A percentile compares a stretch with the other conserved stretches of the same genome.
These are phyloP conservation scores for Cercospora sp. DNA, from an alignment of 2,329 filamentous ascomycete species.

Conservation along the genomic window DNA sequence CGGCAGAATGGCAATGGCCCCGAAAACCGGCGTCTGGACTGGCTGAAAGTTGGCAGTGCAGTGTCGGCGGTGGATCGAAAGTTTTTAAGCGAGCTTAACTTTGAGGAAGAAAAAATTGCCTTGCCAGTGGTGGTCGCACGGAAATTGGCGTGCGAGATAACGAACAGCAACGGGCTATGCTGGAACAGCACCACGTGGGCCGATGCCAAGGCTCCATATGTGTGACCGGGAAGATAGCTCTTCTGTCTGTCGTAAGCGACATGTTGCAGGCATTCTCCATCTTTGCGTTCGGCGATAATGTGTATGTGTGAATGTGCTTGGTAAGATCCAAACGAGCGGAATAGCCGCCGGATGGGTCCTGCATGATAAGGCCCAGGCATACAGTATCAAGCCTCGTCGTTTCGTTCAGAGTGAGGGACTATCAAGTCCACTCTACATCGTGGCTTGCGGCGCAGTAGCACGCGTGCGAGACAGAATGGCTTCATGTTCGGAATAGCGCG, in stretches of 20 bases:
- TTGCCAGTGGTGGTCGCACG: not conserved
- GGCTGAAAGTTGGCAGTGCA: not conserved
- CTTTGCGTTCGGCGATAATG: not conserved
- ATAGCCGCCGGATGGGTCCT: not conserved
- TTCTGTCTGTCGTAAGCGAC: not conserved
- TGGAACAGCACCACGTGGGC: not conserved
- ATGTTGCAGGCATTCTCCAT: constrained; percentile 4
- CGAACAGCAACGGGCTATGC: not conserved
- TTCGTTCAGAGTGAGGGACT: not conserved
- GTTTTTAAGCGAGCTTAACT: not conserved
- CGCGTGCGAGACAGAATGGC: not conserved
- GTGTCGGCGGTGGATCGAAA: not conserved
- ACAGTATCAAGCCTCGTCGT: not conserved
- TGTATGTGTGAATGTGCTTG: not conserved
- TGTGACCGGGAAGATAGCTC: not conserved
- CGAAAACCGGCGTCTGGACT: not conserved
- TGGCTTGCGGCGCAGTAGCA: constrained; percentile 1
- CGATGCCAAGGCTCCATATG: not conserved
- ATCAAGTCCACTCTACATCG: not conserved
- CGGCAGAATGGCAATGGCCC: not conserved
- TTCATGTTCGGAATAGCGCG: not conserved
- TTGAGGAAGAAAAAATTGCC: not conserved
- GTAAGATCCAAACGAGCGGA: not conserved
- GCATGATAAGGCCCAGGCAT: not conserved
- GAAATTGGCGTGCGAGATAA: not conserved